These are phyloP conservation scores for Closterium sp. DNA, from an alignment of 139 green algal genomes.

Conservation along the genomic window DNA sequence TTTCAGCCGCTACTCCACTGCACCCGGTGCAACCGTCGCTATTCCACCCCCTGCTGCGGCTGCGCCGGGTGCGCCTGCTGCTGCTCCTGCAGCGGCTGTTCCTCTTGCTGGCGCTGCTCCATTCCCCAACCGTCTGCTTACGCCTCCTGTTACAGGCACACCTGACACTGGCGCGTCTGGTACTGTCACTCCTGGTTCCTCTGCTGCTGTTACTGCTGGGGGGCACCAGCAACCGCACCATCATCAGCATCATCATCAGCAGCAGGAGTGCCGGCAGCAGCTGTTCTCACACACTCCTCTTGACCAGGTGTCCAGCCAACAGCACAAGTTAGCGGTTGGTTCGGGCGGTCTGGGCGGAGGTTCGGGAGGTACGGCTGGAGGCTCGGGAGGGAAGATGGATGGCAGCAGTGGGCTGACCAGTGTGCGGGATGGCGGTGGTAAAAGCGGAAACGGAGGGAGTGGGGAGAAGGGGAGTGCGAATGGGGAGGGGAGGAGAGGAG, in stretches of 20 bases:
- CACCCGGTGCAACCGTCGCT: too few species aligned
- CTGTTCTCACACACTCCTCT: not conserved
- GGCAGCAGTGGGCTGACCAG: not conserved
- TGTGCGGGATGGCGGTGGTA: not conserved
- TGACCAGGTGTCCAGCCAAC: not conserved
- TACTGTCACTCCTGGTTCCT: not conserved
- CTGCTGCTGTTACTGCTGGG: not conserved
- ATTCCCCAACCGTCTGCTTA: not conserved
- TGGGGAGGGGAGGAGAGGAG: slow-evolving; percentile 4
- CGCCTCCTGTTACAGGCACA: not conserved
- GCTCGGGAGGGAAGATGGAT: not conserved
- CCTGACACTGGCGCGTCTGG: not conserved
- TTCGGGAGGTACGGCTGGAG: not conserved
- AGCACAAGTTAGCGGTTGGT: not conserved
- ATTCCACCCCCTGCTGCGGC: not conserved
- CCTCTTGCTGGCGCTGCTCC: not conserved
- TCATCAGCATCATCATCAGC: not conserved
- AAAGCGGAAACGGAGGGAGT: not conserved
- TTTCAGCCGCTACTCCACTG: not conserved
- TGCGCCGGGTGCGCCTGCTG: not conserved
- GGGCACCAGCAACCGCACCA: not conserved
- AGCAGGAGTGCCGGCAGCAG: not conserved
- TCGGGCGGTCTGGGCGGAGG: not conserved
- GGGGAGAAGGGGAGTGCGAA: not conserved
- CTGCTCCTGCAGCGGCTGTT: not conserved